Conservation (phyloP, 768 basidiomycete genomes). For the Podaxis sp. region DNA sequence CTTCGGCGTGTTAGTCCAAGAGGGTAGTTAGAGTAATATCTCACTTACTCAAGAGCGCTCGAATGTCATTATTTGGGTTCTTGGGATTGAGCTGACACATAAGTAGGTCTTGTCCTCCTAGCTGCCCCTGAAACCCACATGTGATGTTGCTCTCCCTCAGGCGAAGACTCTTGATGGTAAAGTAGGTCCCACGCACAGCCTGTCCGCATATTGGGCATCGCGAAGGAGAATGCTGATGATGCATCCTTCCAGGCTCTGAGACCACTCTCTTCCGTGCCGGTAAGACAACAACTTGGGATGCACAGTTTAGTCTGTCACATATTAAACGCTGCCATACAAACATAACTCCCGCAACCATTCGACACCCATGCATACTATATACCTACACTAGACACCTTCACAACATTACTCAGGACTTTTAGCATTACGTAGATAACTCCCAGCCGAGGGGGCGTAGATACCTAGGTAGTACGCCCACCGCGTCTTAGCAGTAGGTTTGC, state of each 20-base stretch:
- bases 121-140: constrained; percentile 32
- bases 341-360: too few species aligned
- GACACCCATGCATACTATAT: too few species aligned
- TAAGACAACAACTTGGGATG: constrained; percentile 37
- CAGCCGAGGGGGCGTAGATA: too few species aligned
- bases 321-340: too few species aligned
- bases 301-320: constrained; percentile 63
- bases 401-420: too few species aligned
- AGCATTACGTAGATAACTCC: too few species aligned
- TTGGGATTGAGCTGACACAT: constrained; percentile 36
- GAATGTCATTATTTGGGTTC: constrained; percentile 33
- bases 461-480: too few species aligned
- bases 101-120: constrained; percentile 43
- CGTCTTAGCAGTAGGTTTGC: too few species aligned
- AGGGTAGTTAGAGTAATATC: neutral
- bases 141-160: constrained; percentile 31
- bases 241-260: constrained; percentile 40
- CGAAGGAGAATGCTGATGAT: constrained; percentile 49
- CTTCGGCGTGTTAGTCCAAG: neutral
- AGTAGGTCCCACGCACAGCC: constrained; percentile 34
- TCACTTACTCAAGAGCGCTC: constrained; percentile 37
- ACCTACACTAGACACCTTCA: too few species aligned
- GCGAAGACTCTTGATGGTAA: constrained; percentile 47
- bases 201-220: constrained; percentile 32
- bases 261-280: constrained; percentile 30